phyloP scores from a whole-genome alignment of 1,284 basidiomycete species.

The Cutaneotrichosporon curvatum region DNA sequence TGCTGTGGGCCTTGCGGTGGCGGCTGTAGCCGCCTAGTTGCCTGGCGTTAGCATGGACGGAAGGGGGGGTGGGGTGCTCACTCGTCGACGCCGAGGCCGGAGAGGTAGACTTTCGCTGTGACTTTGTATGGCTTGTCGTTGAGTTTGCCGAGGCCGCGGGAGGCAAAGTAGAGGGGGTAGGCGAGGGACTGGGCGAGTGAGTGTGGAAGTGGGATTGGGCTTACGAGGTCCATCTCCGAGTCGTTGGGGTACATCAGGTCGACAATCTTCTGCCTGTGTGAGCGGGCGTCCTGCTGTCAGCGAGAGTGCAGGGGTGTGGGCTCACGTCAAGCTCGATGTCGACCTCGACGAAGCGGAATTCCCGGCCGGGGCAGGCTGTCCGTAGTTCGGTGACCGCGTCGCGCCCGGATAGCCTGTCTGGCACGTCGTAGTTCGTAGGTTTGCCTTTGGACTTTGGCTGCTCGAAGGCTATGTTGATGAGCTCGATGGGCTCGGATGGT shows the following conservation, averaged over 20 bases:
- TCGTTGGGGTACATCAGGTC: slow-evolving; percentile 70
- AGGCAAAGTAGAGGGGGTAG: slow-evolving; percentile 87
- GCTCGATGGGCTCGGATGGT: slow-evolving; percentile 71
- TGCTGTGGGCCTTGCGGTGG: slow-evolving; percentile 70
- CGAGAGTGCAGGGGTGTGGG: too few species aligned
- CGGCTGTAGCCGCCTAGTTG: slow-evolving; percentile 88
- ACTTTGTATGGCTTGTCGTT: slow-evolving; percentile 57
- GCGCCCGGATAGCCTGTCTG: slow-evolving; percentile 77
- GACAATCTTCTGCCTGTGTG: slow-evolving; percentile 55
- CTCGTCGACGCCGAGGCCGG: slow-evolving; percentile 92
- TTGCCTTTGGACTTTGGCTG: slow-evolving; percentile 62
- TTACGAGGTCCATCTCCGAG: slow-evolving; percentile 87
- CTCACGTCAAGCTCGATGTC: slow-evolving; percentile 72
- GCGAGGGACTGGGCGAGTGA: slow-evolving; percentile 64
- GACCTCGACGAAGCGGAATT: slow-evolving; percentile 88
- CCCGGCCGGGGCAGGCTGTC: slow-evolving; percentile 60
- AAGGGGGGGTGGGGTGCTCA: slow-evolving; percentile 15
- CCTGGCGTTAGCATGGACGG: slow-evolving; percentile 16
- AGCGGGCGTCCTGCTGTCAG: slow-evolving; percentile 54
- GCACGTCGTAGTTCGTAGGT: slow-evolving; percentile 54
- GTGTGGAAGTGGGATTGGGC: slow-evolving; percentile 22
- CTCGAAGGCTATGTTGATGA: slow-evolving; percentile 94
- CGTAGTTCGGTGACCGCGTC: slow-evolving; percentile 69
- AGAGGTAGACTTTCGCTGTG: slow-evolving; percentile 73
- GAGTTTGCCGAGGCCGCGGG: slow-evolving; percentile 60